Evolutionary conservation across 495 filamentous ascomycete species (phyloP).

Genomic region (Penicillium ochrochloron): DNA sequence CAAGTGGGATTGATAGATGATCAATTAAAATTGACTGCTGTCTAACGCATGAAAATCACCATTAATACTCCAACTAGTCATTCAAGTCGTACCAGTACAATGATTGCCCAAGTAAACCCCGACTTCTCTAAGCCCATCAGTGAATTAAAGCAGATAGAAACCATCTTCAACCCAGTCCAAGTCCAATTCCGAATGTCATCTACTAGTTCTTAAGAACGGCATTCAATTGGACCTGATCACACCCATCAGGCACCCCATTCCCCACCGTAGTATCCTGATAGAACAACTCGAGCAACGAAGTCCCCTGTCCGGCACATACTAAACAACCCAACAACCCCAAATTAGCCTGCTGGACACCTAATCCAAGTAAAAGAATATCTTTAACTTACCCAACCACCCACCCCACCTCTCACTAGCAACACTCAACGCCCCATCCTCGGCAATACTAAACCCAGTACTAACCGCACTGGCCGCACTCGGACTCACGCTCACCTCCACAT

Average conservation of each 20-base stretch:
- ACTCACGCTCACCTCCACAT: conserved; percentile 33
- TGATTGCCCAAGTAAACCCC: too few species aligned
- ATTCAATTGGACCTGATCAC: conserved; percentile 17
- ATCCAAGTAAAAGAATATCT: not conserved
- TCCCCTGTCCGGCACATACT: conserved; percentile 16
- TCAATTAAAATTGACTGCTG: not conserved
- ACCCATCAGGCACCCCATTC: conserved; percentile 11
- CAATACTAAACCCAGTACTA: conserved; percentile 33
- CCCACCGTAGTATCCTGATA: conserved; percentile 11
- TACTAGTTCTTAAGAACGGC: not conserved
- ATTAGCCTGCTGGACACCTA: not conserved
- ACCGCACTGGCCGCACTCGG: conserved; percentile 18
- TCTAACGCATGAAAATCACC: not conserved
- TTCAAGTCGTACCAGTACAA: not conserved
- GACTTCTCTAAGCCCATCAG: too few species aligned
- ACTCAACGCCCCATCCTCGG: conserved; percentile 28
- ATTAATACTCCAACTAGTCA: not conserved
- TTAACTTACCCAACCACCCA: conserved; percentile 46
- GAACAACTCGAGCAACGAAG: conserved; percentile 6
- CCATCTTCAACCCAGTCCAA: too few species aligned
- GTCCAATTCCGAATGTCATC: not conserved
- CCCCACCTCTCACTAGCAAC: conserved; percentile 29
- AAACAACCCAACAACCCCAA: not conserved
- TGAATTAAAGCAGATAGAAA: too few species aligned
- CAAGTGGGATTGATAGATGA: not conserved